Base-by-base conservation (phyloP, 495 filamentous ascomycete species). In the Penicillium ochrochloron region DNA sequence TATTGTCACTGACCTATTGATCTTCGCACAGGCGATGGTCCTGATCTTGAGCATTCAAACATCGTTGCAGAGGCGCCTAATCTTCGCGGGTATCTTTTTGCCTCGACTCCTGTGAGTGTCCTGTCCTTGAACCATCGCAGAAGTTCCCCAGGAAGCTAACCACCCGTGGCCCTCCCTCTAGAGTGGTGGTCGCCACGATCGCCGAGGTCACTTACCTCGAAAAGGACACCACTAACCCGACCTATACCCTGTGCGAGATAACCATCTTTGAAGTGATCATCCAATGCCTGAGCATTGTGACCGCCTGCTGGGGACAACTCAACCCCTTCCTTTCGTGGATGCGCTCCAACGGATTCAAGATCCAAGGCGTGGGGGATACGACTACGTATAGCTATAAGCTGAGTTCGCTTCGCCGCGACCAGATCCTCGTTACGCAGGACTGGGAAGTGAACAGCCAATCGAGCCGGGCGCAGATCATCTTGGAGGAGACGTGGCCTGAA, bases 271-370 rank as follows among this genome's bases (percentile, higher is more conserved):
- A 65, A 21, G 59, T 64, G 34, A 48, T 64, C 15, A 60, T 67
- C 17, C 68, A 75, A 59, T 70, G 58, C 34, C 52, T 70, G 2
- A 70, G 65, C 62, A 68, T 72, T 27, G 60, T 73, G 11, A 69
- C 72, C 5, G 72, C 72, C 29, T 75, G 67, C 62, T 75, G 72
- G 70, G 70, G 63, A 14, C 72, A 75, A 56, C 60, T 75, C 33
- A 70, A 69, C 23, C 72, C 72, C 10, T 75, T 75, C 50, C 62
- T 75, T 10, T 64, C 66, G 10, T 70, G 66, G 66, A 61, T 72
- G 46, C 61, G 62, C 44, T 72, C 69, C 9, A 69, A 66, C 33
- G 66, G 66, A 21, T 57, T 65, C 56, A 57, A 56, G n/a, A 53
- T 72, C 39, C 58, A 60, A 6, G 41, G 41, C 41, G 41, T 44